These are phyloP conservation scores for Thoreauomyces humboldtii DNA, from an alignment of 192 early-diverging fungal species.

Conservation along the genomic window DNA sequence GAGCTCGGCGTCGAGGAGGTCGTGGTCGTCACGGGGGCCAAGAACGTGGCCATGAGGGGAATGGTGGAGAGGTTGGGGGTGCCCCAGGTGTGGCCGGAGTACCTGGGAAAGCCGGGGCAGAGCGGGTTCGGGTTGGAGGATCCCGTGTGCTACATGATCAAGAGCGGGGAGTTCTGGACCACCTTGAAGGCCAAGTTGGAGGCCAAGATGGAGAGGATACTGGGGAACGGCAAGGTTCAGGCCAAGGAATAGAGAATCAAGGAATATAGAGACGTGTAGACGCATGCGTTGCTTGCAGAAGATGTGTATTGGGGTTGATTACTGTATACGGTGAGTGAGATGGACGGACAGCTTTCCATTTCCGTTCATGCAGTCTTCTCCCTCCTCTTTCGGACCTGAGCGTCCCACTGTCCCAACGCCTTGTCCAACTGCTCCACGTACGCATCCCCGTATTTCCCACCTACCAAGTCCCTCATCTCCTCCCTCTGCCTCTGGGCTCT, in stretches of 20 bases:
- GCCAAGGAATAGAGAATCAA: too few species aligned
- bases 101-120: not conserved
- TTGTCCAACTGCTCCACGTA: conserved; percentile 27
- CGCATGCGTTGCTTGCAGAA: too few species aligned
- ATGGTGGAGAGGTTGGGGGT: not conserved
- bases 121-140: not conserved
- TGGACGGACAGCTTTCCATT: too few species aligned
- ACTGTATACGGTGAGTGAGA: too few species aligned
- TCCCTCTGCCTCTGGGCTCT: too few species aligned
- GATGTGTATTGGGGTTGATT: too few species aligned
- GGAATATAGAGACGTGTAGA: too few species aligned
- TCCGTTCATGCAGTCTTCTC: too few species aligned
- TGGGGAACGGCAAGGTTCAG: too few species aligned
- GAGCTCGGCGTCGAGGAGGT: conserved; percentile 2
- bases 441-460: conserved; percentile 33
- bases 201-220: not conserved
- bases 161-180: not conserved
- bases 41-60: conserved; percentile 6
- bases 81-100: not conserved
- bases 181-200: not conserved
- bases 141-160: not conserved
- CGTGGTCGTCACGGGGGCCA: not conserved
- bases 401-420: not conserved
- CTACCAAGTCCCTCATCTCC: conserved; percentile 20
- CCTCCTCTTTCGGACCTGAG: too few species aligned